Conservation (phyloP, 1,284 basidiomycete genomes). For the Cutaneotrichosporon arboriforme region DNA sequence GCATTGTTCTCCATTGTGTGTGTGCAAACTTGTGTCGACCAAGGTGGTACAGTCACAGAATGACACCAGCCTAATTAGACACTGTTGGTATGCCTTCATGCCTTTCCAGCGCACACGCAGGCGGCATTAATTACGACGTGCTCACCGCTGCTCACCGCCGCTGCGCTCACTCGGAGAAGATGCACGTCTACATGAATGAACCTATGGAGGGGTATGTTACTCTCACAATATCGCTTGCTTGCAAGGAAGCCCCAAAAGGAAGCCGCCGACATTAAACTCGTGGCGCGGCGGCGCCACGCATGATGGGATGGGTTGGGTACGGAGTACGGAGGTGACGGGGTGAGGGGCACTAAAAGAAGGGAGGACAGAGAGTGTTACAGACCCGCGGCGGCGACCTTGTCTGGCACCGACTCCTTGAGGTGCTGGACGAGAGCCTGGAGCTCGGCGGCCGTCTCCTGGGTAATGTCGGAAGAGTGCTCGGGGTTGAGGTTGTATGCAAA, state of each 20-base stretch:
- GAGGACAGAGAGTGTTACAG: conserved; percentile 21
- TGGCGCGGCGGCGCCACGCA: background rate
- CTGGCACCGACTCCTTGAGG: conserved; percentile 54
- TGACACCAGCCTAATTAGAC: too few species aligned
- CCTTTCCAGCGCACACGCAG: too few species aligned
- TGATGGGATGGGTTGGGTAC: background rate
- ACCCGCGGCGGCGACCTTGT: conserved; percentile 45
- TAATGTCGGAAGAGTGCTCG: conserved; percentile 63
- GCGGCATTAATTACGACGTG: too few species aligned
- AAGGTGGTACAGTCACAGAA: too few species aligned
- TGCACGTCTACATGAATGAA: conserved; percentile 21
- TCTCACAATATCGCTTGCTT: conserved; percentile 13
- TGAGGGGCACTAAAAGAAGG: background rate
- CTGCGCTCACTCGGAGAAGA: conserved; percentile 1
- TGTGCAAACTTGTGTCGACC: too few species aligned
- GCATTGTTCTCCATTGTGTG: too few species aligned
- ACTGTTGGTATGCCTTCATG: too few species aligned
- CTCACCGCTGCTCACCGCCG: too few species aligned
- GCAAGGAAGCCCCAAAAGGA: background rate
- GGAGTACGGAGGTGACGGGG: too few species aligned
- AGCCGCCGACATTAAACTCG: conserved; percentile 15
- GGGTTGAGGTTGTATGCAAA: conserved; percentile 82
- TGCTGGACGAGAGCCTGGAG: conserved; percentile 69
- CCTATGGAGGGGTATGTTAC: conserved; percentile 16
- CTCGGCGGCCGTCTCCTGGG: conserved; percentile 67